phyloP scores from a whole-genome alignment of 345 rosid species.

The Syzygium aqueum region DNA sequence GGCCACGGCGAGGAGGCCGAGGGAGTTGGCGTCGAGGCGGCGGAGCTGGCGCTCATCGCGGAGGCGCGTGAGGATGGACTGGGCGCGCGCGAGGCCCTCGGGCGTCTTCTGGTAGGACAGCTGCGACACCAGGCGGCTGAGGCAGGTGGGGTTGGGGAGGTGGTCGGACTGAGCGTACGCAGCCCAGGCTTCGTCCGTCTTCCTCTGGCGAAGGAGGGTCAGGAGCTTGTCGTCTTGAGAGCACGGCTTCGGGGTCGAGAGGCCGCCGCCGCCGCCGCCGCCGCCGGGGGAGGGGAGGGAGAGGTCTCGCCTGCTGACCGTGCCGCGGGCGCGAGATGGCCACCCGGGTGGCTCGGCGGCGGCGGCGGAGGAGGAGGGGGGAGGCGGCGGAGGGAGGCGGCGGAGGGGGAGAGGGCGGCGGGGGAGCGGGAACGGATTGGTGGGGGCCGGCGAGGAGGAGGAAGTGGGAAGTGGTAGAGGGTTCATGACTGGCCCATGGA shows the following conservation, averaged over 20 bases:
- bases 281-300: slow-evolving; percentile 6
- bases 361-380: not conserved
- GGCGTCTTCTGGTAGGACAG: slow-evolving; percentile 56
- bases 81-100: slow-evolving; percentile 63
- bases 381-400: slow-evolving; percentile 7
- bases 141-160: slow-evolving; percentile 77
- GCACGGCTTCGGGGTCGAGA: not conserved
- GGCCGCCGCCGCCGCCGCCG: not conserved
- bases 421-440: slow-evolving; percentile 2
- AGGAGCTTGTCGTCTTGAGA: slow-evolving; percentile 54
- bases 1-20: slow-evolving; percentile 77
- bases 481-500: slow-evolving; percentile 62
- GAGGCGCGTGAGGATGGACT: slow-evolving; percentile 86
- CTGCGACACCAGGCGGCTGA: slow-evolving; percentile 88
- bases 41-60: slow-evolving; percentile 79
- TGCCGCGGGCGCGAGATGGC: slow-evolving; percentile 14
- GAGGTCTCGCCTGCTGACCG: slow-evolving; percentile 21
- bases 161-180: slow-evolving; percentile 44
- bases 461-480: slow-evolving; percentile 20
- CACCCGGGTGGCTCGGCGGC: slow-evolving; percentile 3
- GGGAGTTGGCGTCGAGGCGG: slow-evolving; percentile 87
- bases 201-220: slow-evolving; percentile 62
- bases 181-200: slow-evolving; percentile 79
- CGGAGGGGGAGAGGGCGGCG: slow-evolving; percentile 14
- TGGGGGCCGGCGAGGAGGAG: slow-evolving; percentile 15